A percentile compares a stretch with the other conserved stretches of the same genome.
Evolutionary conservation across 257 asterid species (phyloP).

Genomic region (Forsythia suspensa): DNA sequence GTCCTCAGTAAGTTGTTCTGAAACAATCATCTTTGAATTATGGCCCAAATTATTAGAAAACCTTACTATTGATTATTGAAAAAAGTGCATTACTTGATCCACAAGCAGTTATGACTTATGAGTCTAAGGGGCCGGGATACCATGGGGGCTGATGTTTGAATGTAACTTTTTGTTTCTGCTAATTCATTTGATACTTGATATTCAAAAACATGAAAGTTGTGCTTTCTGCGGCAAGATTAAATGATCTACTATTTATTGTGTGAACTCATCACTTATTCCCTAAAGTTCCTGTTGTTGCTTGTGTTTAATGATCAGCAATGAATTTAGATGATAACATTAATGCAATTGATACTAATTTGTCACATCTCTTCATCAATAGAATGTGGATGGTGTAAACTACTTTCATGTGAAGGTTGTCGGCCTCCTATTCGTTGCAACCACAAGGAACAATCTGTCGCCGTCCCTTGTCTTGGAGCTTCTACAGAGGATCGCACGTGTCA

Average conservation of each 20-base stretch:
- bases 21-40: background rate
- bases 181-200: constrained; percentile 16
- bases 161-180: background rate
- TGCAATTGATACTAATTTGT: constrained; percentile 31
- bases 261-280: constrained; percentile 11
- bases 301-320: constrained; percentile 12
- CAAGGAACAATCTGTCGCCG: constrained; percentile 84
- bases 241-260: background rate
- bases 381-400: constrained; percentile 96
- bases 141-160: background rate
- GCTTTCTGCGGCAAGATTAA: constrained; percentile 4
- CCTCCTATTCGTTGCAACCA: constrained; percentile 90
- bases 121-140: background rate
- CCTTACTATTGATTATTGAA: background rate
- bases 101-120: too few species aligned
- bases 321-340: background rate
- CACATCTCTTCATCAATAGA: constrained; percentile 64
- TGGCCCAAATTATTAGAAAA: background rate
- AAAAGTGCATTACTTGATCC: background rate
- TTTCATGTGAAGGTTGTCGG: constrained; percentile 98
- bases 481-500: constrained; percentile 97
- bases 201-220: background rate
- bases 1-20: background rate
- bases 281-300: background rate
- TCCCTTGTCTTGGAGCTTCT: constrained; percentile 96